A percentile compares a stretch with the other conserved stretches of the same genome.
phyloP scores from a whole-genome alignment of 345 rosid species.

The Linum tenue region DNA sequence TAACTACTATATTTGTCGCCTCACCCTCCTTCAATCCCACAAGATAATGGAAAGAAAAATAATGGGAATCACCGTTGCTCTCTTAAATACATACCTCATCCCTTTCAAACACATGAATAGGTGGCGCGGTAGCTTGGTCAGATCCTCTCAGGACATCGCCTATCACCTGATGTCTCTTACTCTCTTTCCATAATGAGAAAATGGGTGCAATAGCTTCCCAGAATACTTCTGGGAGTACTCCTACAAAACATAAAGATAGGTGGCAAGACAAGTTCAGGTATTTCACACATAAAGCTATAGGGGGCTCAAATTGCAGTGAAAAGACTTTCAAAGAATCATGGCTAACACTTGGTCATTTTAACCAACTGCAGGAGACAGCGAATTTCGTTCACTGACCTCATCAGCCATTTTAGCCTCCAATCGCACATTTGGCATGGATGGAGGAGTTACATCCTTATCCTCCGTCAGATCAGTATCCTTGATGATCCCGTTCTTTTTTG shows the following conservation, averaged over 20 bases:
- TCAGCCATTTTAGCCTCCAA: slow-evolving; percentile 69
- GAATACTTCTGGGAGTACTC: slow-evolving; percentile 60
- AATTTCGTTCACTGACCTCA: slow-evolving; percentile 43
- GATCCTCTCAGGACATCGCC: slow-evolving; percentile 27
- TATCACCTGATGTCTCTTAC: slow-evolving; percentile 35
- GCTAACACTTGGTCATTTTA: too few species aligned
- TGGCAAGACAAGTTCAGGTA: slow-evolving; percentile 4
- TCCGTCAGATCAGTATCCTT: slow-evolving; percentile 23
- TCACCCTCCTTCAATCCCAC: background rate
- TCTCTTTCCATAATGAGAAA: slow-evolving; percentile 52
- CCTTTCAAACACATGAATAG: slow-evolving; percentile 83
- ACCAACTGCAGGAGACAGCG: too few species aligned
- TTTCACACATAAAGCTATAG: background rate
- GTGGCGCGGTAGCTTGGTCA: slow-evolving; percentile 36
- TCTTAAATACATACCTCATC: slow-evolving; percentile 31
- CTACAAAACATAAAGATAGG: slow-evolving; percentile 26
- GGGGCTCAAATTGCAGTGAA: background rate
- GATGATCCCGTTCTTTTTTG: slow-evolving; percentile 36
- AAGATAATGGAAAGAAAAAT: background rate
- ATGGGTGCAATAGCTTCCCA: slow-evolving; percentile 78
- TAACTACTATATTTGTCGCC: background rate
- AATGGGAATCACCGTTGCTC: background rate
- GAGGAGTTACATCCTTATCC: slow-evolving; percentile 20
- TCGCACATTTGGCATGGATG: slow-evolving; percentile 49
- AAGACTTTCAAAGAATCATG: too few species aligned